Base-by-base conservation (phyloP, 495 filamentous ascomycete genomes). In the Podospora pseudocomata region DNA sequence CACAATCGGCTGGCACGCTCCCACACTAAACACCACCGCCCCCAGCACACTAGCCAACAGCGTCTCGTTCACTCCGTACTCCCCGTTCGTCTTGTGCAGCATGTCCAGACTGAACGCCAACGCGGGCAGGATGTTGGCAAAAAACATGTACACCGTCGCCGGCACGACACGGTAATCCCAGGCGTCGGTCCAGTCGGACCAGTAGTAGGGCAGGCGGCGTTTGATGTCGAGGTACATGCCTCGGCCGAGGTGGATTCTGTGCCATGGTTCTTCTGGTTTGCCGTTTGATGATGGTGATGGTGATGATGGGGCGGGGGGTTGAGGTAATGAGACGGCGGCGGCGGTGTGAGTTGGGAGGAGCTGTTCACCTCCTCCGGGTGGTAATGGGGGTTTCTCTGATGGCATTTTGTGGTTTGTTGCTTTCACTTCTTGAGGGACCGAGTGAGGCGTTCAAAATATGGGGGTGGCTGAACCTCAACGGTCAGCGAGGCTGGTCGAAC, bases 81-180 rank as follows among this genome's bases (percentile, higher is more conserved):
- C 87, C 79, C 89, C 88, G 70, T 87, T 79, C 3, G 92, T 95
- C 80, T 92, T 92, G 65, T 89, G 86, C 68, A 84, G 92, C 91
- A 95, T 95, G 73, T 95, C 92, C 30, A 94, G 79, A 3, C 90
- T 92, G 80, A 94, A 95, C 55, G 92, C 92, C 67, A 95, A 76
- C 26, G 92, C 92, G 6, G 92, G 91, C 30, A 95, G 78, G 67
- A 94, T 91, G 81, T 94, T 94, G 28, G 91, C 92, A 83, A 94
- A 94, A 79, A 92, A 94, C 91, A 93, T 95, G 78, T 93, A 93
- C 60, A 95, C 83, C 44, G 91, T 93, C 28, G 89, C 90, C 44
- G 92, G 90, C 30, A 95, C 82, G 53, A 93, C 89, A 44, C 92
- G 86, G 79, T 95, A 95, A 76, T 93, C 87, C 91, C 90, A 93